A percentile compares a stretch with the other conserved stretches of the same genome.
Evolutionary conservation across 2,329 filamentous ascomycete genomes (phyloP).

Genomic region (Ceratocystis cubensis): DNA sequence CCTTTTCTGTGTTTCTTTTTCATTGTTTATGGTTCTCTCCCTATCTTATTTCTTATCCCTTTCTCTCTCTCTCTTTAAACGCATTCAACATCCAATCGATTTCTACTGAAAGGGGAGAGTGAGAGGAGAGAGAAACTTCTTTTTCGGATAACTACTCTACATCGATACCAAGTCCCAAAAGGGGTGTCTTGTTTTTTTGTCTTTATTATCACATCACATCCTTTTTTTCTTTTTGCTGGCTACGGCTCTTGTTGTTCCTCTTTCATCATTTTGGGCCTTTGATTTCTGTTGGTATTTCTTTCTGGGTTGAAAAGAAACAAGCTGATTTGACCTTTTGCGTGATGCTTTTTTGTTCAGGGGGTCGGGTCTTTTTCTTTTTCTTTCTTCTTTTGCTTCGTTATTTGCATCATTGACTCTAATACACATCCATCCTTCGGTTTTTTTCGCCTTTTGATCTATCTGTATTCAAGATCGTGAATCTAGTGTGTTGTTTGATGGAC

Average conservation of each 20-base stretch:
- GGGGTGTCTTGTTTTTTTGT: neutral
- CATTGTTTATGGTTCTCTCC: neutral
- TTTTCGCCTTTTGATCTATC: neutral
- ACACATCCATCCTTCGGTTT: neutral
- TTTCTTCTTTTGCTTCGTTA: neutral
- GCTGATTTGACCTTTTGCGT: neutral
- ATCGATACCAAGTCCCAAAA: slow-evolving; percentile 3
- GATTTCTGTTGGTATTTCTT: neutral
- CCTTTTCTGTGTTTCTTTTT: neutral
- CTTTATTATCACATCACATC: neutral
- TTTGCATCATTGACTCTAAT: neutral
- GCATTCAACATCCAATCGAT: neutral
- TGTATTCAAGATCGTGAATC: neutral
- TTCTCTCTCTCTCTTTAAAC: too few relatives aligned
- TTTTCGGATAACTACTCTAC: neutral
- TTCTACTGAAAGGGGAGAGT: neutral
- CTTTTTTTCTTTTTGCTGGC: neutral
- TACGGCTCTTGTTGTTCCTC: slow-evolving; percentile 11
- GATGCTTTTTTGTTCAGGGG: neutral
- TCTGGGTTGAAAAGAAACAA: neutral
- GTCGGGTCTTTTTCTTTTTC: too few relatives aligned
- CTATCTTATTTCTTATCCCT: slow-evolving; percentile 2
- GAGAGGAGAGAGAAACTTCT: neutral
- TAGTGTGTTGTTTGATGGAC: neutral
- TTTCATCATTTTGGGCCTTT: slow-evolving; percentile 10